Base-by-base conservation (phyloP, 495 filamentous ascomycete species). In the Podospora australis region DNA sequence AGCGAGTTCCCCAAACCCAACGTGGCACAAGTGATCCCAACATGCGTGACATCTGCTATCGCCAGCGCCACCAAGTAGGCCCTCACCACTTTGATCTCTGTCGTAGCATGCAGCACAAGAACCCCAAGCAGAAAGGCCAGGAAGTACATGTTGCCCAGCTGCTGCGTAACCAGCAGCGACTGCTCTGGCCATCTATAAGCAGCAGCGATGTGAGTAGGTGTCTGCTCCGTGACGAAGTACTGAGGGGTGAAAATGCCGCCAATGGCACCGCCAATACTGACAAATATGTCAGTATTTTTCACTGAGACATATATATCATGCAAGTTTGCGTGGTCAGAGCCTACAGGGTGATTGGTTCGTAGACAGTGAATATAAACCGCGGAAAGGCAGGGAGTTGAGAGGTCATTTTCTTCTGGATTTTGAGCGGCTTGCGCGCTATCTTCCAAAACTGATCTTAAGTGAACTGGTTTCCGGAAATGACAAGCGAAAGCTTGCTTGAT, bases 341-440 rank as follows among this genome's bases (percentile, higher is more conserved):
- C 65, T 77, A 84, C 81, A 84, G 70, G 14, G 81, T 80, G 36
- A 87, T 61, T 4, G 85, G 85, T 63, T 89, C 85, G 29, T 87
- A 51, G 48, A 87, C 58, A 0, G 77, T 80, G 53, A 83, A 79
- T 41, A 80, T 62, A 35, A 77, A 56, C 16, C 70, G 70, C 6
- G 78, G 78, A 41, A 80, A 61, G 0, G 70, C 45, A 3, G 78
- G 74, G 2, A 81, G 64, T 30, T 67, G 65, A 5, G 74, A 70
- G 0, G 77, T 63, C 78, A 81, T 81, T 7, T 20, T 59, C n/a
- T n/a, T n/a, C n/a, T n/a, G n/a, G n/a, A n/a, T n/a, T n/a, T n/a
- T n/a, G n/a, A n/a, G n/a, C n/a, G n/a, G n/a, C n/a, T n/a, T n/a
- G n/a, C n/a, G n/a, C n/a, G n/a, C n/a, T n/a, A n/a, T n/a, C n/a